Percentiles rank a stretch among this genome's conserved stretches.
Evolutionary conservation across 306 rosid species (phyloP).

Genomic region (Casuarina cunninghamiana): DNA sequence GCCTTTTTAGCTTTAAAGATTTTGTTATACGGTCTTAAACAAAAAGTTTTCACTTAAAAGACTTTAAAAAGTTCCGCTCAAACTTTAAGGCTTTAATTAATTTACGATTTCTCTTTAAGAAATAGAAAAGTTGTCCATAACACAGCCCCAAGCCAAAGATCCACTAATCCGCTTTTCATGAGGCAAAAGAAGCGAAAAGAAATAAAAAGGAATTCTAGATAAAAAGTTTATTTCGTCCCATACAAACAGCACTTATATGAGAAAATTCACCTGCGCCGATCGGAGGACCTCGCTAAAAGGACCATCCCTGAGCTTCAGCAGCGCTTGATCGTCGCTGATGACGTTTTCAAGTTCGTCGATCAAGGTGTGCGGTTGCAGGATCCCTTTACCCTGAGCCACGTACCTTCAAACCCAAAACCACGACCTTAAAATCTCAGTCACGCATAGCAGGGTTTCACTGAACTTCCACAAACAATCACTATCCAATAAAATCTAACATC

Average conservation of each 20-base stretch:
- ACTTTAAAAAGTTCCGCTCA: too few relatives aligned
- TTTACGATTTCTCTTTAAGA: too few relatives aligned
- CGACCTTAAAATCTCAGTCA: neutral
- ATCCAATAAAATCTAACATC: neutral
- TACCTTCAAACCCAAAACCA: slow-evolving; percentile 46
- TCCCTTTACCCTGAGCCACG: slow-evolving; percentile 83
- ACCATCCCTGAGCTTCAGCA: slow-evolving; percentile 35
- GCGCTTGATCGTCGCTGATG: slow-evolving; percentile 38
- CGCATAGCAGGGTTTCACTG: neutral
- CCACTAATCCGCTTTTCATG: neutral
- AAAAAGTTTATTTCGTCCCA: neutral
- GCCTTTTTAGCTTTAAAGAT: too few relatives aligned
- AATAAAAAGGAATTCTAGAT: neutral
- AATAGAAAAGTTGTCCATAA: too few relatives aligned
- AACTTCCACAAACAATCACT: neutral
- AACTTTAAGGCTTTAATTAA: too few relatives aligned
- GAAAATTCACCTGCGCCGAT: slow-evolving; percentile 42
- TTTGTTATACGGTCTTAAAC: too few relatives aligned
- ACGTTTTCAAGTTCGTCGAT: slow-evolving; percentile 68
- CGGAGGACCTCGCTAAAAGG: slow-evolving; percentile 45
- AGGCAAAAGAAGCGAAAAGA: neutral
- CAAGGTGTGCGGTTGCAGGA: slow-evolving; percentile 84
- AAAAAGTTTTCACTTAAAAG: too few relatives aligned
- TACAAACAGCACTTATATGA: neutral
- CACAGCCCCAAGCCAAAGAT: too few relatives aligned